Evolutionary conservation across 2,329 filamentous ascomycete genomes (phyloP), one percentile per base, ranked within the genome.

Genomic region (Aspergillus tanneri): DNA sequence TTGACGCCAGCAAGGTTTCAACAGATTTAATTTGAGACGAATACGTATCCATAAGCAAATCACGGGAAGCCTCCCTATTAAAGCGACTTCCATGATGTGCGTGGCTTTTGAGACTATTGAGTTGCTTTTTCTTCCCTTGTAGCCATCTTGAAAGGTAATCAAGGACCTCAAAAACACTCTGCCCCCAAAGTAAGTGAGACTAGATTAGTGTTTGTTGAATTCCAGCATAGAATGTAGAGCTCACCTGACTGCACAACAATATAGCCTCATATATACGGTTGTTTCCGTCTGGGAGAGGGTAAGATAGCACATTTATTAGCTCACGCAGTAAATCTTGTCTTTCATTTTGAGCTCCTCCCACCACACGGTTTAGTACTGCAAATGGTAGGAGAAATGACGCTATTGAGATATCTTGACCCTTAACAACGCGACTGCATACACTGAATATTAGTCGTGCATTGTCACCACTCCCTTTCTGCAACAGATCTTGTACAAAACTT

Each of bases 141-240:
- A 95, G 74, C 90, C 92, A 99, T 55, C 86, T 81, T 63, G 90
- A 90, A 52, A 92, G 81, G 66, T 99, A 97, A 67, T 99, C 95
- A 0, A 99, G 78, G 3, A 95, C 82, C 38, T 86, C 83, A 66
- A 99, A 99, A 2, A 96, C 85, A 47, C 87, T 90, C 87, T 93
- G 47, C 18, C 25, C 43, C 12, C 12, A 25, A 18, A n/a, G 12
- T 10, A n/a, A 25, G 18, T 22, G 11, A 46, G n/a, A 19, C n/a
- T 14, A 40, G 19, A 3, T 43, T 35, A 43, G 18, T 10, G 22
- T 23, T 16, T 28, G 18, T 21, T 27, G 18, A 24, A 19, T 25
- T 22, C 5, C 11, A 37, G 19, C 14, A 7, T 11, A 9, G 16
- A 6, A 9, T 25, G 5, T 7, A 38, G 12, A 14, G 12, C 78